Percentiles rank a stretch among this genome's conserved stretches.
Evolutionary conservation across 2,329 filamentous ascomycete genomes (phyloP).

Genomic region (Verticillium alfalfae): DNA sequence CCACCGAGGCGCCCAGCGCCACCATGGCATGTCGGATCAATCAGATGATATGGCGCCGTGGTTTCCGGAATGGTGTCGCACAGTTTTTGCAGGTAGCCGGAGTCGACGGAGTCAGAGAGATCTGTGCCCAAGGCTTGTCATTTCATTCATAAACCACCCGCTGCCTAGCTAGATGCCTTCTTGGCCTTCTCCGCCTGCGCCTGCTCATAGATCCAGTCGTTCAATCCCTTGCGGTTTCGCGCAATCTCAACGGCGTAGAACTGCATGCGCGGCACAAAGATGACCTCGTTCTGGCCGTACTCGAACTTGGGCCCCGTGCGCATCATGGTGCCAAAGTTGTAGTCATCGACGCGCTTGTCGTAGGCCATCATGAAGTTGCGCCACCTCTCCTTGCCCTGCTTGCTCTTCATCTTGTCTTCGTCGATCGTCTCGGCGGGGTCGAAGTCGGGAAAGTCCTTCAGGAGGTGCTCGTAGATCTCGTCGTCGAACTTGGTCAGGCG

Average conservation of each 20-base stretch:
- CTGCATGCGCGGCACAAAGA: slow-evolving; percentile 65
- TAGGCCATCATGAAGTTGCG: slow-evolving; percentile 90
- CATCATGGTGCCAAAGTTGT: slow-evolving; percentile 95
- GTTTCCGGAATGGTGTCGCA: too few relatives aligned
- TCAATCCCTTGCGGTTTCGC: slow-evolving; percentile 79
- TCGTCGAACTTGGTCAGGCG: slow-evolving; percentile 92
- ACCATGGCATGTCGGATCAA: not conserved
- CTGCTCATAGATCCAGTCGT: slow-evolving; percentile 95
- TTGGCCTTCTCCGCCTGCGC: slow-evolving; percentile 56
- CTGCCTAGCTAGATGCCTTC: not conserved
- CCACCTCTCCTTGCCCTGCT: slow-evolving; percentile 89
- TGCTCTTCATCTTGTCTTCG: slow-evolving; percentile 98
- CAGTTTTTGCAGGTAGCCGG: not conserved
- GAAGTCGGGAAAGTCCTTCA: slow-evolving; percentile 85
- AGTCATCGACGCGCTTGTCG: slow-evolving; percentile 93
- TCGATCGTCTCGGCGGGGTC: slow-evolving; percentile 75
- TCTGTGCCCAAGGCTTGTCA: not conserved
- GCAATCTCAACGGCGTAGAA: slow-evolving; percentile 51
- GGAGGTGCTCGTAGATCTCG: slow-evolving; percentile 88
- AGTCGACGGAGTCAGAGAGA: not conserved
- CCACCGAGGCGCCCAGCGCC: not conserved
- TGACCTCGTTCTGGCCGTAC: slow-evolving; percentile 84
- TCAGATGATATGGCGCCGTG: too few relatives aligned
- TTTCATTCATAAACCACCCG: not conserved
- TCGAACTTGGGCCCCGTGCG: slow-evolving; percentile 72